Base-by-base conservation (phyloP, 108 stramenopile species). In the Conticribra weissflogii region DNA sequence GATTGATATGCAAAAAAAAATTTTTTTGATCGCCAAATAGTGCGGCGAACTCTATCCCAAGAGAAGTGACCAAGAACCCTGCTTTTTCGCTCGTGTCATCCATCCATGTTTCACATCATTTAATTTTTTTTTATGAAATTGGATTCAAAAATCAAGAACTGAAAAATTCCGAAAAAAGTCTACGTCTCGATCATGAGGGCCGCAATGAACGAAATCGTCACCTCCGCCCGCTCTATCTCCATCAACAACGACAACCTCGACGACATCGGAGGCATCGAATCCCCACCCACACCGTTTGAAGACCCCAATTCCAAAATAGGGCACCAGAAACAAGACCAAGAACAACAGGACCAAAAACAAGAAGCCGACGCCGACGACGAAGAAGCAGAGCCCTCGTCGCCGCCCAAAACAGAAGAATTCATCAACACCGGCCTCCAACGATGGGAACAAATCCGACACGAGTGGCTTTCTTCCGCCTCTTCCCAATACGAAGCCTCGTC, bases 391-490 rank as follows among this genome's bases (percentile, higher is more conserved):
- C 44, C 53, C n/a, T n/a, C n/a, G n/a, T n/a, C n/a, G n/a, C n/a
- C n/a, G n/a, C n/a, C n/a, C 19, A 18, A 49, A 1, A 5, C 21
- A 17, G 44, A 56, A 49, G 58, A 74, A 51, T 74, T 74, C 41
- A 57, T 74, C 36, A 74, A 74, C 47, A 77, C 65, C 64, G 86
- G 86, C 30, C 46, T 84, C 18, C 73, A 63, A 23, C 68, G 74
- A 50, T 86, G 86, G 86, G 78, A 86, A 76, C 65, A 71, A 33
- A 78, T 81, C 55, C 72, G 86, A 27, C 55, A 54, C 12, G 19
- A 61, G 28, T 86, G 86, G 86, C 67, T 84, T 5, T 48, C 68
- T 14, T 68, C 74, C 23, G 34, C 31, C 21, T 57, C 45, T 21
- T 51, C 48, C 27, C 54, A 54, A 28, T 47, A 22, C 12, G 41